Evolutionary conservation across 2,329 filamentous ascomycete genomes (phyloP), one percentile per base, ranked within the genome.

Genomic region (Fusarium brevicatenulatum): DNA sequence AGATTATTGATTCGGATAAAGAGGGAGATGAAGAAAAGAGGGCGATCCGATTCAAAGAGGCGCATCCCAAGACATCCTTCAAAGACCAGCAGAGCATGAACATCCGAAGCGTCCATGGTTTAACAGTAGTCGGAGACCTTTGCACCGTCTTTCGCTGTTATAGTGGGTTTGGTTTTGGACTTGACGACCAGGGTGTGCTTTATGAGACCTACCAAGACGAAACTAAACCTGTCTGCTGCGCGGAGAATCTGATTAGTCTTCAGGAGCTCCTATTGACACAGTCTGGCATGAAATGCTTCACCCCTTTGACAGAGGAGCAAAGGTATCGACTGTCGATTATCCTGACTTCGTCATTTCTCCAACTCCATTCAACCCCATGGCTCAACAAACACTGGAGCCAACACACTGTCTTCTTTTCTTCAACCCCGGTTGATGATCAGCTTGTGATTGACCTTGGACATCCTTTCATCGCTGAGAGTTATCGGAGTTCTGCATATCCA

Each of bases 11-110:
- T 46, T 15, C 43, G 0, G 43, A 28, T 3, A 2, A 21, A 5
- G 25, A 28, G 18, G 18, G 0, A 10, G 12, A 21, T 21, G 0
- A 28, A 4, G 0, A 21, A 2, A 0, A 5, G 4, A 46, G 7
- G 18, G 0, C 4, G 10, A 3, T 46, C 1, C 8, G 25, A 21
- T 46, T 46, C 25, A 28, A 1, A 3, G 18, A 28, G 18, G 0
- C 2, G 4, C 11, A 15, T 15, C 11, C 11, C 18, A 28, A 1
- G 11, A 46, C 4, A 13, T 28, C 25, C 0, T 3, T 0, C 11
- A 19, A 13, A 13, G 23, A 4, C 18, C 23, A 28, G 43, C 43
- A 28, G 0, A 10, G 43, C 5, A 46, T 21, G 18, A 15, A 5
- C 1, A 28, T 10, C 8, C 5, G 43, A 21, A 46, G 12, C 4